Conservation (phyloP, 2,329 filamentous ascomycete species). For the Apiospora saccharicola region DNA sequence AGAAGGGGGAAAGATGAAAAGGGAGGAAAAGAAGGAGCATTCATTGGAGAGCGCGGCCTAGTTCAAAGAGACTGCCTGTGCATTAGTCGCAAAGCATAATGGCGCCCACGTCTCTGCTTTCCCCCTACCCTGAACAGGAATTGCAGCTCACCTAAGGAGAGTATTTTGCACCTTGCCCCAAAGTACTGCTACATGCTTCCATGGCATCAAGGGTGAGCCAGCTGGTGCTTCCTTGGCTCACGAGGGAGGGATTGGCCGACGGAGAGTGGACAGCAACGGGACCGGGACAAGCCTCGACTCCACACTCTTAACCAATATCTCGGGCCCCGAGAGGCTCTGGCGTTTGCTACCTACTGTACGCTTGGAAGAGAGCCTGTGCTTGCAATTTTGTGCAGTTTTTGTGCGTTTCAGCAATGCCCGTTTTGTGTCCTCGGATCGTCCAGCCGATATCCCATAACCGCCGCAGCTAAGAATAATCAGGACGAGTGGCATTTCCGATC, state of each 20-base stretch:
- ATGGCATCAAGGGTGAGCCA: slow-evolving; percentile 6
- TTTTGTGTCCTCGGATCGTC: slow-evolving; percentile 14
- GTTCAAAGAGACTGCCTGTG: not conserved
- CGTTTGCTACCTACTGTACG: not conserved
- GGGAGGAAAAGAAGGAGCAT: not conserved
- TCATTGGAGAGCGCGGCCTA: slow-evolving; percentile 7
- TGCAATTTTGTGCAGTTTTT: slow-evolving; percentile 3
- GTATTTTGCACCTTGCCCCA: slow-evolving; percentile 1
- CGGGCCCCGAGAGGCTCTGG: slow-evolving; percentile 17
- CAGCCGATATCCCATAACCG: not conserved
- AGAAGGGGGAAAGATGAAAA: not conserved
- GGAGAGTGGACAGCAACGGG: slow-evolving; percentile 19
- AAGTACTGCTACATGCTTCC: slow-evolving; percentile 17
- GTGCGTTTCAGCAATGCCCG: slow-evolving; percentile 1
- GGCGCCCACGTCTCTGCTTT: not conserved
- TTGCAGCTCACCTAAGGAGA: not conserved
- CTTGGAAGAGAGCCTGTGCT: too few species aligned
- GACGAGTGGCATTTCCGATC: not conserved
- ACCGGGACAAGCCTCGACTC: slow-evolving; percentile 21
- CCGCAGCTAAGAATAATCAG: not conserved
- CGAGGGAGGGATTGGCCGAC: not conserved
- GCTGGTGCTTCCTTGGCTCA: slow-evolving; percentile 11
- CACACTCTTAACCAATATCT: slow-evolving; percentile 24
- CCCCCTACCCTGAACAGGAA: slow-evolving; percentile 7
- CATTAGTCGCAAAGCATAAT: slow-evolving; percentile 18